Base-by-base conservation (phyloP, 139 green algal genomes). In the Coelastrella sp. region DNA sequence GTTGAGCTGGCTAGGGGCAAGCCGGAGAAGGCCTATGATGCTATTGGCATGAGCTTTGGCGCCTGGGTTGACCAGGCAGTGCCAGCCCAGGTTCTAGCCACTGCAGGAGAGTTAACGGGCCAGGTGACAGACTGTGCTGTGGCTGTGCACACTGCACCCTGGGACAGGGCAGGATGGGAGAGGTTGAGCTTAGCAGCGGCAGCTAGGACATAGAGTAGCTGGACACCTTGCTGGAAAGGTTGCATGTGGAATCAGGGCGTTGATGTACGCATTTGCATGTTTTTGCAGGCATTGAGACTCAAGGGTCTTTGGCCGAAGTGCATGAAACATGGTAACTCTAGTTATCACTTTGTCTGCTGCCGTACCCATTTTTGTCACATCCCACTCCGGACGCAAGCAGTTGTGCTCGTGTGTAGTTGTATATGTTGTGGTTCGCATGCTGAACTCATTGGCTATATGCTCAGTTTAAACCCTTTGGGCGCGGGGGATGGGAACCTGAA, bases 241-340 rank as follows among this genome's bases (percentile, higher is more conserved):
- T 71, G 61, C 13, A 56, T 74, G 7, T 60, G 77, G 92, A 22
- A 90, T 92, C 66, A 75, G 74, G 65, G 92, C 91, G 5, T 92
- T 87, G 10, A 10, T 71, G 61, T 19, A 71, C 3, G 61, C 8
- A 71, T 71, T 71, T 10, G 11, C 10, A 71, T 47, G 32, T 47
- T 47, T 47, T 47, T 47, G 32, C 32, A 47, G 32, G 32, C 32
- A 47, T 47, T 47, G 0, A 47, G 32, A 47, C 32, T 47, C 32
- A 47, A 47, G 32, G 32, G 32, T 47, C 32, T 47, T 47, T 47
- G 32, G 32, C 32, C 32, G 1, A 47, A 47, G 32, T 47, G 32
- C 32, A 47, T 47, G 32, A 47, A 47, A 47, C 32, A 47, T 47
- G 32, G 32, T 47, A 47, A 47, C 32, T 47, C 32, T 47, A 47